These are phyloP conservation scores for Podaxis pistillaris DNA, from an alignment of 768 basidiomycete genomes.

Conservation along the genomic window DNA sequence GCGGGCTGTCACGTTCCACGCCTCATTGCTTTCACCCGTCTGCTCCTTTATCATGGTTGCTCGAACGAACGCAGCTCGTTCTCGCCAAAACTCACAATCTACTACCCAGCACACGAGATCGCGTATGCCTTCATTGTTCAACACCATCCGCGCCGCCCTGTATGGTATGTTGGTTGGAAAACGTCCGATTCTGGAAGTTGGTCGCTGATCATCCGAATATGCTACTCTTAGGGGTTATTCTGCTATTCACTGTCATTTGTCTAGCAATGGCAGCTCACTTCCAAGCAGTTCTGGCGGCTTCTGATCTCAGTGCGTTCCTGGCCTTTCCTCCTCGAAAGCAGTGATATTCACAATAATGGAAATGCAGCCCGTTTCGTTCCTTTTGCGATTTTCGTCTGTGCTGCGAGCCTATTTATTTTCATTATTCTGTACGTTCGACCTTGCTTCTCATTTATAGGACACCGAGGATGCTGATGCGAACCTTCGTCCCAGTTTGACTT, in stretches of 20 bases:
- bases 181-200: conserved; percentile 3
- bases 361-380: conserved; percentile 79
- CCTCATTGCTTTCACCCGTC: conserved; percentile 43
- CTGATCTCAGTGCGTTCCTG: conserved; percentile 70
- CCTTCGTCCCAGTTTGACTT: conserved; percentile 48
- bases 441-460: background rate
- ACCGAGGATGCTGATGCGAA: background rate
- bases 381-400: conserved; percentile 79
- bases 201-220: conserved; percentile 1
- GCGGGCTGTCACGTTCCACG: conserved; percentile 34
- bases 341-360: conserved; percentile 10
- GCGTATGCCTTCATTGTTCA: conserved; percentile 72
- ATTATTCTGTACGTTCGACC: conserved; percentile 54
- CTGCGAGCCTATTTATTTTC: conserved; percentile 66
- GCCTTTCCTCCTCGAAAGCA: conserved; percentile 6
- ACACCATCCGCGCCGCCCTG: conserved; percentile 61
- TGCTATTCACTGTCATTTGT: conserved; percentile 77
- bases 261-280: conserved; percentile 80
- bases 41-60: conserved; percentile 43
- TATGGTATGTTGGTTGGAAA: conserved; percentile 50
- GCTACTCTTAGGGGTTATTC: conserved; percentile 48
- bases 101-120: conserved; percentile 28
- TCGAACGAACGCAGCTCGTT: conserved; percentile 25
- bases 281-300: conserved; percentile 64
- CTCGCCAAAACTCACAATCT: conserved; percentile 27